phyloP scores from a whole-genome alignment of 805 yeast genomes.

The Priceomyces carsonii region DNA sequence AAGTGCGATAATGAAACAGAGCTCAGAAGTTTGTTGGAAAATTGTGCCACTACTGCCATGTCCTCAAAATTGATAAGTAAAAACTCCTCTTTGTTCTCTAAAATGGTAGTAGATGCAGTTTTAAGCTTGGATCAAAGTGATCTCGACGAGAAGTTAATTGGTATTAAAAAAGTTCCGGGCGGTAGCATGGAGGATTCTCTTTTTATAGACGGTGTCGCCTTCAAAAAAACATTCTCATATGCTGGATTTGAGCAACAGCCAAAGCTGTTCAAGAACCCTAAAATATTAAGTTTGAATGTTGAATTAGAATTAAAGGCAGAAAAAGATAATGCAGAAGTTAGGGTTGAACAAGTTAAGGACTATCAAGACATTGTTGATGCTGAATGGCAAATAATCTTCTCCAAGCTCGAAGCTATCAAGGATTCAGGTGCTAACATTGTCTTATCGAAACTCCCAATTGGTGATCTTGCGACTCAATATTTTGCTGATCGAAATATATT shows the following conservation, averaged over 20 bases:
- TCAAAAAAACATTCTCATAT: constrained; percentile 94
- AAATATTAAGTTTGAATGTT: constrained; percentile 80
- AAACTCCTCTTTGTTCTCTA: constrained; percentile 86
- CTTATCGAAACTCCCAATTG: constrained; percentile 92
- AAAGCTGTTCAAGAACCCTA: constrained; percentile 76
- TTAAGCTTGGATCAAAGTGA: constrained; percentile 80
- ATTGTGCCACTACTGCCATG: constrained; percentile 98
- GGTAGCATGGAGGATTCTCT: constrained; percentile 94
- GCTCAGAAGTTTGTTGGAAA: constrained; percentile 75
- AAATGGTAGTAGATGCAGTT: constrained; percentile 97
- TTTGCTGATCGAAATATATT: constrained; percentile 95
- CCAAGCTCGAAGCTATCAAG: constrained; percentile 81
- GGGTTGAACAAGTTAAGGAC: constrained; percentile 90
- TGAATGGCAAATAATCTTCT: constrained; percentile 94
- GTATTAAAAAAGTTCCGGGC: constrained; percentile 93
- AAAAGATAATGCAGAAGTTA: constrained; percentile 97
- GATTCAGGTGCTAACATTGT: constrained; percentile 90
- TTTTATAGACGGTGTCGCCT: constrained; percentile 92
- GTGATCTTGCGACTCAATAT: constrained; percentile 97
- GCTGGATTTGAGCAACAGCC: constrained; percentile 99
- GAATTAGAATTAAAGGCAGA: constrained; percentile 97
- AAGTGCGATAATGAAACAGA: constrained; percentile 49
- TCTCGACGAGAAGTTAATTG: constrained; percentile 86
- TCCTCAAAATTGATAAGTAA: constrained; percentile 88
- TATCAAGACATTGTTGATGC: constrained; percentile 98